Base-by-base conservation (phyloP, 2,329 filamentous ascomycete species). In the Drechslerella stenobrocha region DNA sequence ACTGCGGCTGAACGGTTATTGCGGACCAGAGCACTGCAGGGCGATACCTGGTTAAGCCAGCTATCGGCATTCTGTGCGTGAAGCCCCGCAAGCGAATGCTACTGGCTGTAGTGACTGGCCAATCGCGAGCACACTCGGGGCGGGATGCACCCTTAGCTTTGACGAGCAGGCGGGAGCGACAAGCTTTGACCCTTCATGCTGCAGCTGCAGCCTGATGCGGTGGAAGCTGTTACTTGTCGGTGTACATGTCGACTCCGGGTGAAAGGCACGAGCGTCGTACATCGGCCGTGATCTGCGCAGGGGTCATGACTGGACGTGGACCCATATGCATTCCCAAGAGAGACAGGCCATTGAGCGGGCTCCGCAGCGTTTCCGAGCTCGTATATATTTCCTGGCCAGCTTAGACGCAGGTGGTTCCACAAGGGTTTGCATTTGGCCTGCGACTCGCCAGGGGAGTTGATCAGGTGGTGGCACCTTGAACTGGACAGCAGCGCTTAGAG, bases 131-230 rank as follows among this genome's bases (percentile, higher is more conserved):
- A 34, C 20, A 47, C 30, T 44, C 48, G 42, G 45, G 35, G 52
- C 52, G 61, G n/a, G n/a, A n/a, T n/a, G n/a, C n/a, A n/a, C n/a
- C n/a, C n/a, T n/a, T 23, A 66, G 37, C 50, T 35, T 57, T 58
- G 53, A 48, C 53, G 34, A 48, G 32, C 30, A 59, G 37, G 26
- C 47, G 52, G 52, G 52, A 65, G 60, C 44, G 56, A 57, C 26
- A 24, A 66, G 59, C 52, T 53, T 66, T 66, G 58, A 53, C 58
- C 61, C 61, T 58, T 66, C 5, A 30, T 30, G n/a, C n/a, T 30
- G 61, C 61, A 66, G 57, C 57, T 66, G 61, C 61, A 66, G 48
- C 48, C 57, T 50, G 32, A 66, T 66, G 61, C 53, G 30, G 61
- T 66, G 48, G 47, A 50, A 58, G 48, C 18, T 52, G 53, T 58